Percentiles rank a stretch among this genome's conserved stretches.
Conservation (phyloP, 2,329 filamentous ascomycete genomes). For the Grosmannia serpens region DNA sequence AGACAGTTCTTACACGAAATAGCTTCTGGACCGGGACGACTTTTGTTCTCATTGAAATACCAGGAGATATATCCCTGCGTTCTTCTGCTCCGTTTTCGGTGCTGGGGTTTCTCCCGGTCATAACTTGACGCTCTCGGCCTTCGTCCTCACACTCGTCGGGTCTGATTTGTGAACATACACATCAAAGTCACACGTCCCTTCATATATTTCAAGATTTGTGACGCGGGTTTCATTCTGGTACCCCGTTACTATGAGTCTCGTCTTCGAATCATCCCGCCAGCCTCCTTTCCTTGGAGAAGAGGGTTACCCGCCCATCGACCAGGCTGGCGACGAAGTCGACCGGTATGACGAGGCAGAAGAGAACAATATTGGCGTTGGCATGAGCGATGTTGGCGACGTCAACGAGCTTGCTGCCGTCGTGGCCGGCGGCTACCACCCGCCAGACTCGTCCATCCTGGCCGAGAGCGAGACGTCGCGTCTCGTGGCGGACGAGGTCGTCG, state of each 20-base stretch:
- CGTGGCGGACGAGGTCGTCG: slow-evolving; percentile 3
- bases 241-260: slow-evolving; percentile 13
- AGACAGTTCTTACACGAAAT: no score
- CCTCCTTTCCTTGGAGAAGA: slow-evolving; percentile 12
- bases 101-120: no score
- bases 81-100: background rate
- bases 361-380: slow-evolving; percentile 3
- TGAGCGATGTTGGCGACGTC: slow-evolving; percentile 10
- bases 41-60: slow-evolving; percentile 1
- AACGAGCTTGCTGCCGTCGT: slow-evolving; percentile 11
- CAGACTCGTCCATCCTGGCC: slow-evolving; percentile 10
- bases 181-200: background rate
- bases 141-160: background rate
- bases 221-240: background rate
- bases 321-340: slow-evolving; percentile 12
- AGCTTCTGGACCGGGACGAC: no score
- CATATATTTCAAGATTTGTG: background rate
- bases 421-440: slow-evolving; percentile 9
- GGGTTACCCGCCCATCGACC: slow-evolving; percentile 14
- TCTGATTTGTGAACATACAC: background rate
- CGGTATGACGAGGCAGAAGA: slow-evolving; percentile 10
- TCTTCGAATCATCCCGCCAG: slow-evolving; percentile 12
- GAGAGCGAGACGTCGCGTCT: slow-evolving; percentile 10
- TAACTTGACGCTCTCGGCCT: background rate
- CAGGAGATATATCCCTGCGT: background rate